A percentile compares a stretch with the other conserved stretches of the same genome.
These are phyloP conservation scores for Microdochium nivale DNA, from an alignment of 2,329 filamentous ascomycete genomes.

Conservation along the genomic window DNA sequence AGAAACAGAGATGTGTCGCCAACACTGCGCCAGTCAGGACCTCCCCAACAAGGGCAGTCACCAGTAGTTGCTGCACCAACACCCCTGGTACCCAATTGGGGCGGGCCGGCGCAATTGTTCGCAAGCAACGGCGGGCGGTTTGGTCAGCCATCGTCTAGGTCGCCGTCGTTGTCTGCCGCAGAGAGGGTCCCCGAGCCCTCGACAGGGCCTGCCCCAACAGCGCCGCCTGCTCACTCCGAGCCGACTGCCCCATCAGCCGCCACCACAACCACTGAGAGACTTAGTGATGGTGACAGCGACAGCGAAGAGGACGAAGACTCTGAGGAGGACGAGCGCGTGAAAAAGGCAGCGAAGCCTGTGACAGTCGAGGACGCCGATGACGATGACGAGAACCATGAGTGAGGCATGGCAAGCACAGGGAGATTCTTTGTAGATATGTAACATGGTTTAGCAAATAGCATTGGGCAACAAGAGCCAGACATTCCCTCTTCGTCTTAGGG, in stretches of 20 bases:
- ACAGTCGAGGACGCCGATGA: conserved; percentile 19
- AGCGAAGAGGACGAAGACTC: conserved; percentile 9
- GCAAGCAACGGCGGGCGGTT: conserved; percentile 14
- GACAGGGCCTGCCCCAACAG: conserved; percentile 3
- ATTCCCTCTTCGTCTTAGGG: neutral
- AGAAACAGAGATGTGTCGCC: neutral
- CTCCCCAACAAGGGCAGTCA: conserved; percentile 11
- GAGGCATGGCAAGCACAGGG: neutral
- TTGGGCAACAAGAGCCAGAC: neutral
- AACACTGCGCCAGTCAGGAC: neutral
- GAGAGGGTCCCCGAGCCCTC: neutral
- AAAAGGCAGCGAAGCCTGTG: conserved; percentile 18
- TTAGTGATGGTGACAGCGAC: conserved; percentile 2
- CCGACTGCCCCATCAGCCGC: conserved; percentile 5
- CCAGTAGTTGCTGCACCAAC: conserved; percentile 36
- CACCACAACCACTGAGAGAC: conserved; percentile 1
- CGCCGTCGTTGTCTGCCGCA: neutral
- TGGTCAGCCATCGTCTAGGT: neutral
- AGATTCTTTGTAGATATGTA: neutral
- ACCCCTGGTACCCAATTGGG: conserved; percentile 41
- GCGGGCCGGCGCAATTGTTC: conserved; percentile 40
- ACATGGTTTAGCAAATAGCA: neutral
- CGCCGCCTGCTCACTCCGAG: conserved; percentile 2
- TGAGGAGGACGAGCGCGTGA: conserved; percentile 8
- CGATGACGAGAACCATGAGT: conserved; percentile 5